phyloP scores from a whole-genome alignment of 192 early-diverging fungal genomes.

The Gaertneriomyces sp. region DNA sequence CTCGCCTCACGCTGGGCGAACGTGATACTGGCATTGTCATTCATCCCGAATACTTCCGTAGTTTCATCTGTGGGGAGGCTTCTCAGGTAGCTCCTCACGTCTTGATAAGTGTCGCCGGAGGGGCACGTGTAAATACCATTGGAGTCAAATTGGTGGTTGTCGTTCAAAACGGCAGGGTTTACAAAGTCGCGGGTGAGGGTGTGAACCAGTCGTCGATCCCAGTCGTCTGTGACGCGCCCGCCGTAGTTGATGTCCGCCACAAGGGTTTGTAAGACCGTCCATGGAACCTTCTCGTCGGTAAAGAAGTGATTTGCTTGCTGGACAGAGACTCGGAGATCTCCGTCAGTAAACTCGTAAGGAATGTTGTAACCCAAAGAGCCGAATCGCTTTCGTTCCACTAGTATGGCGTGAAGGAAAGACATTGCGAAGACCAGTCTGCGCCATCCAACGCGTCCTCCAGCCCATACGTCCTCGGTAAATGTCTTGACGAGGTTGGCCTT shows the following conservation, averaged over 20 bases:
- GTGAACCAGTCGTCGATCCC: conserved; percentile 58
- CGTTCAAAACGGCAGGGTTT: conserved; percentile 49
- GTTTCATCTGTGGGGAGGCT: conserved; percentile 53
- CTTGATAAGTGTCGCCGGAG: conserved; percentile 40
- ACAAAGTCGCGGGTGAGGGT: conserved; percentile 55
- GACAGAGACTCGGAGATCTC: conserved; percentile 55
- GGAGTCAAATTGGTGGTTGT: conserved; percentile 49
- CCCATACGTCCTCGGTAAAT: conserved; percentile 48
- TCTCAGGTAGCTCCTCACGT: conserved; percentile 53
- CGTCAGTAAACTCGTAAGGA: conserved; percentile 57
- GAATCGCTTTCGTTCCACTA: conserved; percentile 58
- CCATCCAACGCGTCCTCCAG: conserved; percentile 32
- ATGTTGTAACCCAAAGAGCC: conserved; percentile 60
- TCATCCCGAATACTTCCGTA: conserved; percentile 59
- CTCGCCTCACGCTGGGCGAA: conserved; percentile 61
- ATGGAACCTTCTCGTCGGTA: conserved; percentile 55
- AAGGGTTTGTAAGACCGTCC: conserved; percentile 57
- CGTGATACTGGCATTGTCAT: conserved; percentile 62
- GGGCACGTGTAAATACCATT: conserved; percentile 44
- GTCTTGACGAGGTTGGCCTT: conserved; percentile 57
- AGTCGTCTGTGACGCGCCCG: conserved; percentile 58
- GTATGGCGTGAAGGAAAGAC: conserved; percentile 59
- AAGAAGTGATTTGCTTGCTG: conserved; percentile 61
- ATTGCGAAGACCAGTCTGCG: conserved; percentile 55
- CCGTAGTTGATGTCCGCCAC: conserved; percentile 64